Percentiles rank a stretch among this genome's conserved stretches.
Evolutionary conservation across 2,329 filamentous ascomycete genomes (phyloP).

Genomic region (Apiospora kogelbergensis): DNA sequence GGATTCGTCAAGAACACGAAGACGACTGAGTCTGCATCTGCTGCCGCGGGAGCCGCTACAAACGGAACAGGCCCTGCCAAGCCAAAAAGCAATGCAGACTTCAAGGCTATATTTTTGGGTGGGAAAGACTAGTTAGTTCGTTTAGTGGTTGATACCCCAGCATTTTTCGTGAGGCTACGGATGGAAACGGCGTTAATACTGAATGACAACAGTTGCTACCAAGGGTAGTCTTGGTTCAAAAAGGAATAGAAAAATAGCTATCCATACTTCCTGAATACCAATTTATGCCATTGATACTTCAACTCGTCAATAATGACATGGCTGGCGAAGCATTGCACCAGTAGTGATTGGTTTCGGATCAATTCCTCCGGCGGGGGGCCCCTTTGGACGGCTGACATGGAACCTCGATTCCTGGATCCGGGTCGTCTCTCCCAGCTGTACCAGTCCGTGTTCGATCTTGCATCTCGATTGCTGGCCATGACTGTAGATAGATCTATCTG

Average conservation of each 20-base stretch:
- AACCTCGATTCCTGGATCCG: background rate
- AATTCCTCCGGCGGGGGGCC: background rate
- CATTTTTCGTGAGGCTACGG: background rate
- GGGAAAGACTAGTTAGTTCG: conserved; percentile 7
- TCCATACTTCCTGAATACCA: background rate
- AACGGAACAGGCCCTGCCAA: conserved; percentile 22
- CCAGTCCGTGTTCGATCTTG: too few species aligned
- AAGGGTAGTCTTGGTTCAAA: background rate
- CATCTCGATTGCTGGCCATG: background rate
- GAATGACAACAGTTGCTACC: background rate
- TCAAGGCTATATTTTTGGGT: conserved; percentile 51
- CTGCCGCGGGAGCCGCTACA: conserved; percentile 12
- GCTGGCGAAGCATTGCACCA: background rate
- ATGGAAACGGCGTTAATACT: conserved; percentile 3
- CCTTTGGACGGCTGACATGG: background rate
- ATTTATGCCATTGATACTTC: background rate
- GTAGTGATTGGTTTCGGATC: background rate
- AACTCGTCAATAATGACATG: background rate
- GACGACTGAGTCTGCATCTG: conserved; percentile 11
- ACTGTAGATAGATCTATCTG: background rate
- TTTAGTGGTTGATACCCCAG: conserved; percentile 7
- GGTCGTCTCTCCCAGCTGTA: background rate
- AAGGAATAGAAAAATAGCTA: background rate
- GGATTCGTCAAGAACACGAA: conserved; percentile 38
- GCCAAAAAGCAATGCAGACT: conserved; percentile 57